Conservation (phyloP, 164 flowering plant genomes). For the Chimonanthus praecox region DNA sequence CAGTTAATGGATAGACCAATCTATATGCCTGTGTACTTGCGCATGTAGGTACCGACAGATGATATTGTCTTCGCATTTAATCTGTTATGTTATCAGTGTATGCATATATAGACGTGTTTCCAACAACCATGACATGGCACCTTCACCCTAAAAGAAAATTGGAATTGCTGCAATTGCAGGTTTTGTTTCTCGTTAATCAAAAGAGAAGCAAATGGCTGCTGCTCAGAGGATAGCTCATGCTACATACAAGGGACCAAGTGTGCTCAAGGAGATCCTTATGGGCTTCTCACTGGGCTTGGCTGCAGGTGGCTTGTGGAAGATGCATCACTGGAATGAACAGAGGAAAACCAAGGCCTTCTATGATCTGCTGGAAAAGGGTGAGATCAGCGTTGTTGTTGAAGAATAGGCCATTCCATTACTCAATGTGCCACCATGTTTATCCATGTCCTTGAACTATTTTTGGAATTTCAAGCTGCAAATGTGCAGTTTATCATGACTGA, state of each 20-base stretch:
- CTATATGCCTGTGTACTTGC: too few relatives aligned
- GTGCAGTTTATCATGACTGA: neutral
- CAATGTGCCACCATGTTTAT: neutral
- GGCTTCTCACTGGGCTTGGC: slow-evolving; percentile 23
- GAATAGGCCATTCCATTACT: neutral
- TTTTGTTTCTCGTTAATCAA: neutral
- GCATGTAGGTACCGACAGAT: too few relatives aligned
- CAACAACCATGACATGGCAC: too few relatives aligned
- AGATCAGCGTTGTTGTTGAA: slow-evolving; percentile 25
- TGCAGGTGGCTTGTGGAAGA: slow-evolving; percentile 35
- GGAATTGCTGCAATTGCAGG: neutral
- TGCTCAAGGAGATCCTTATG: slow-evolving; percentile 29
- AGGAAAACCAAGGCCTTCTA: slow-evolving; percentile 28
- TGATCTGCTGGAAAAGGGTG: slow-evolving; percentile 30
- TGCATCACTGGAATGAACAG: slow-evolving; percentile 38
- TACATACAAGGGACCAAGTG: slow-evolving; percentile 31
- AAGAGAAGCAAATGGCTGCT: slow-evolving; percentile 22
- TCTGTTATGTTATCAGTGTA: too few relatives aligned
- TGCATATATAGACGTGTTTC: too few relatives aligned
- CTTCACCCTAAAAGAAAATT: too few relatives aligned
- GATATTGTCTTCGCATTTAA: too few relatives aligned
- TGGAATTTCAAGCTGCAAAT: neutral
- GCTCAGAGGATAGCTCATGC: slow-evolving; percentile 28
- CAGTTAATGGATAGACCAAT: too few relatives aligned
- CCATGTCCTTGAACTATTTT: neutral